Conservation (phyloP, 192 early-diverging fungal species). For the Backusella parvicylindrica region DNA sequence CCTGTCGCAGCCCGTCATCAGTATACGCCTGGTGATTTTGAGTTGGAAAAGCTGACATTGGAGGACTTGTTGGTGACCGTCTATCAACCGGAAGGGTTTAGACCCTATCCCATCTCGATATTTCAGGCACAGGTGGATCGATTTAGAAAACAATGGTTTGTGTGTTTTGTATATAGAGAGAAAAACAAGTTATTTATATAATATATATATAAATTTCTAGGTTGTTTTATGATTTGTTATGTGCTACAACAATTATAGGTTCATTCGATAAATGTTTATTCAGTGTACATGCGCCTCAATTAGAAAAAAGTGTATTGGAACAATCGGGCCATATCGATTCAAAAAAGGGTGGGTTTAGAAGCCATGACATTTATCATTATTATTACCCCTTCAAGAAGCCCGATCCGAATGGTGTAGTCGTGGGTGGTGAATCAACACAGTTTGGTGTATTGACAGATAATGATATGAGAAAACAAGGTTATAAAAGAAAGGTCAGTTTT, state of each 20-base stretch:
- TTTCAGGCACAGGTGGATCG: constrained; percentile 80
- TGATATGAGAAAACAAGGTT: constrained; percentile 34
- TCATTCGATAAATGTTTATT: constrained; percentile 95
- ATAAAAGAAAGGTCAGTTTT: constrained; percentile 40
- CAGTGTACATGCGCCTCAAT: constrained; percentile 84
- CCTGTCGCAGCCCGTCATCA: constrained; percentile 57
- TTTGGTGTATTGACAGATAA: constrained; percentile 34
- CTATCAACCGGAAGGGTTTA: constrained; percentile 77
- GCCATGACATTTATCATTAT: constrained; percentile 38
- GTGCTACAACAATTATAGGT: constrained; percentile 85
- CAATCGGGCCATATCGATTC: constrained; percentile 31
- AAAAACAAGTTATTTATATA: background rate
- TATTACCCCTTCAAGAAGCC: constrained; percentile 25
- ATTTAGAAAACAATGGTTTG: constrained; percentile 84
- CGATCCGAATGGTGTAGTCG: constrained; percentile 31
- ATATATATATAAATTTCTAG: constrained; percentile 1
- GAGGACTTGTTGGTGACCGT: constrained; percentile 89
- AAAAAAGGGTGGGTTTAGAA: constrained; percentile 18
- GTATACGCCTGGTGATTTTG: constrained; percentile 78
- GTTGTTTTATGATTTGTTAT: constrained; percentile 84
- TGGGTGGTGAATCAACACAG: constrained; percentile 26
- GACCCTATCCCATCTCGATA: constrained; percentile 84
- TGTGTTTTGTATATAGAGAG: background rate
- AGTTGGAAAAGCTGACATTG: constrained; percentile 73
- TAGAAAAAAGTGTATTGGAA: constrained; percentile 46